Evolutionary conservation across 169 alveolate species (phyloP).

Genomic region (Cyclospora cayetanensis): DNA sequence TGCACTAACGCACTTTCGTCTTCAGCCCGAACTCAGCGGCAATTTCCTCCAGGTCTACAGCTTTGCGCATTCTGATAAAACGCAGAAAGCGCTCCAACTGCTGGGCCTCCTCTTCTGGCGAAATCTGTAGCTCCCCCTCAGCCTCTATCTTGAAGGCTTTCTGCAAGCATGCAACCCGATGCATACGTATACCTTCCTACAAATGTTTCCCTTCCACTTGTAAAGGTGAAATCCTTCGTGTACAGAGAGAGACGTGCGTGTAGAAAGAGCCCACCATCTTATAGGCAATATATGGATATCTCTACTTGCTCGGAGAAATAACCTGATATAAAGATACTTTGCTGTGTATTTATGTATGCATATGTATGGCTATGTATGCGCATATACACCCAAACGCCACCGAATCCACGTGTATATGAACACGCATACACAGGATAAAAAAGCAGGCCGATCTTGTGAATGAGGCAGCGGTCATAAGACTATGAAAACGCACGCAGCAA

Average conservation of each 20-base stretch:
- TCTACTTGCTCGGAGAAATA: too few relatives aligned
- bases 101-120: slow-evolving; percentile 8
- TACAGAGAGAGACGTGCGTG: not conserved
- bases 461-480: not conserved
- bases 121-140: not conserved
- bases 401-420: not conserved
- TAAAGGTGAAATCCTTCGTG: not conserved
- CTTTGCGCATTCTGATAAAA: not conserved
- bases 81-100: not conserved
- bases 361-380: not conserved
- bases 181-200: not conserved
- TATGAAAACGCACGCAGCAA: not conserved
- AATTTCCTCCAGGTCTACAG: not conserved
- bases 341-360: not conserved
- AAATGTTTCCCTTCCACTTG: not conserved
- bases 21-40: not conserved
- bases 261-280: not conserved
- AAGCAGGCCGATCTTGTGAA: not conserved
- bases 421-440: not conserved
- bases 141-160: not conserved
- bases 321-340: not conserved
- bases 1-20: not conserved
- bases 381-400: not conserved
- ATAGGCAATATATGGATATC: not conserved
- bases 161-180: not conserved